Base-by-base conservation (phyloP, 1,284 basidiomycete species). In the Papiliotrema fonsecae region DNA sequence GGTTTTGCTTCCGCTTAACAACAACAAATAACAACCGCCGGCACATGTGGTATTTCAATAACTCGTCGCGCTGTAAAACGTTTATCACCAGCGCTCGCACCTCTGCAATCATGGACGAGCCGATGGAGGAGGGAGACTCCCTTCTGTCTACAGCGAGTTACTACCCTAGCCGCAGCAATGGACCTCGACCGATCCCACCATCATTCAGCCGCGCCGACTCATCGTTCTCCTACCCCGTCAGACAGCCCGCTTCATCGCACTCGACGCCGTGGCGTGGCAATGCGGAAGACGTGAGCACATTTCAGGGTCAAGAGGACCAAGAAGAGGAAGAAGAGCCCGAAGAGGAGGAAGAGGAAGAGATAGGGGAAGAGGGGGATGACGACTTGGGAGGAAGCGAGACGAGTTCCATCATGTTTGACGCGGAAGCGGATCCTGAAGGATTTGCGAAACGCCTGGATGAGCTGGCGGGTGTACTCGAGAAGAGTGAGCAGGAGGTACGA, bases 371-470 rank as follows among this genome's bases (percentile, higher is more conserved):
- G 13, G 44, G 32, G 27, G 39, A 55, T 21, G 50, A 51, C 22
- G 47, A 44, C 16, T 54, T 57, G 16, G 54, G 50, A 14, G 47
- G 45, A 34, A 52, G 52, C 31, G 55, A 66, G 34, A 55, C 61
- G 42, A 48, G 53, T 21, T 64, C 61, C 22, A 54, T 52, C 4
- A 53, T 53, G 19, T 64, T 61, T 49, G 66, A 70, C 48, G 60
- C 61, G 3, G 61, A 65, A 22, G 54, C 56, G 10, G 65, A 71
- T 54, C 67, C 69, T 0, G 62, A 61, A 32, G 60, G 51, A 11
- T 71, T 61, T 50, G 67, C 62, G 6, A 50, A 53, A 46, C 53
- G 66, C n/a, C 45, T 69, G 19, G 67, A 72, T 48, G 67, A 69
- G 53, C 51, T 72, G 10, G 67, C 69, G 5, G 69, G 69, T 7